phyloP scores from a whole-genome alignment of 2,329 filamentous ascomycete genomes.

The Akanthomyces muscarius region DNA sequence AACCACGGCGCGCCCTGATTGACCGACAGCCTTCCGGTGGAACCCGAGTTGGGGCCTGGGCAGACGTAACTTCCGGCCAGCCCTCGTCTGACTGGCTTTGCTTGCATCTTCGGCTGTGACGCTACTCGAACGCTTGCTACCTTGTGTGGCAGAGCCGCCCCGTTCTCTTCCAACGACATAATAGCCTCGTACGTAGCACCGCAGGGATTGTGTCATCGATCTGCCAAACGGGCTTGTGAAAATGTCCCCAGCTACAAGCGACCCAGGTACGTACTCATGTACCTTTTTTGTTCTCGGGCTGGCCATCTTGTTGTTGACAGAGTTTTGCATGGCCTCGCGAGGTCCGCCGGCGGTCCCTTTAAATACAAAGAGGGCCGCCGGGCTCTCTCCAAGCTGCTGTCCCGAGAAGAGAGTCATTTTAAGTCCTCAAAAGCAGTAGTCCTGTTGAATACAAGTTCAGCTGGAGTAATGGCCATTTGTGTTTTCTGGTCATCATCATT shows the following conservation, averaged over 20 bases:
- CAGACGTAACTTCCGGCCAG: constrained; percentile 3
- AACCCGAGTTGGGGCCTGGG: constrained; percentile 15
- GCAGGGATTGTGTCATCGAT: constrained; percentile 19
- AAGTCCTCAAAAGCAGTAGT: neutral
- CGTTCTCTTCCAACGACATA: constrained; percentile 15
- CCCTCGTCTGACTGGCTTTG: constrained; percentile 7
- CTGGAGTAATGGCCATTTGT: constrained; percentile 17
- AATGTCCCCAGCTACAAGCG: constrained; percentile 16
- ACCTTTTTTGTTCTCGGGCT: neutral
- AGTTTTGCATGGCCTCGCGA: constrained; percentile 15
- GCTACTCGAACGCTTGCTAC: constrained; percentile 10
- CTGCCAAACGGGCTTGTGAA: constrained; percentile 17
- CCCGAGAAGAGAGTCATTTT: constrained; percentile 1
- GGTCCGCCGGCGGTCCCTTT: constrained; percentile 10
- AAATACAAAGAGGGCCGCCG: constrained; percentile 15
- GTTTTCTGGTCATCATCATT: constrained; percentile 11
- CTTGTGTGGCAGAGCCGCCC: constrained; percentile 15
- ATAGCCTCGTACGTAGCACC: constrained; percentile 18
- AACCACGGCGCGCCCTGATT: constrained; percentile 14
- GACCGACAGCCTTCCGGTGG: constrained; percentile 16
- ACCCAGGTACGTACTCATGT: constrained; percentile 18
- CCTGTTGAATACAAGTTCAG: constrained; percentile 6
- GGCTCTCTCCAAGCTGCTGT: neutral
- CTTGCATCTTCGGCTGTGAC: neutral
- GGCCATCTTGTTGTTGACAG: constrained; percentile 10